Evolutionary conservation across 495 filamentous ascomycete species (phyloP).

Genomic region (Podospora appendiculata): DNA sequence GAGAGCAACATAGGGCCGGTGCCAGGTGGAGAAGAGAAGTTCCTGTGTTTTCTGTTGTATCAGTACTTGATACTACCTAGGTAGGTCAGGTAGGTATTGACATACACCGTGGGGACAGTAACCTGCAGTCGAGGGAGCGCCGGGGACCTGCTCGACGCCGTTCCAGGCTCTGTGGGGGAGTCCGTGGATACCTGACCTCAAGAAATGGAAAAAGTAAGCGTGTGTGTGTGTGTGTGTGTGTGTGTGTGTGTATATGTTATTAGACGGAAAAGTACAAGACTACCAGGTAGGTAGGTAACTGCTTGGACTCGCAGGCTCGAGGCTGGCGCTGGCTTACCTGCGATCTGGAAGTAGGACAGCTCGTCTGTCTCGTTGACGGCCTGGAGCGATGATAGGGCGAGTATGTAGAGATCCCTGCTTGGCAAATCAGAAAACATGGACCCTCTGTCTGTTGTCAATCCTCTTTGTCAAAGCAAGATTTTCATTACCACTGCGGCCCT

Average conservation of each 20-base stretch:
- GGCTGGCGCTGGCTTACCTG: too few species aligned
- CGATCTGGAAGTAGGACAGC: slow-evolving; percentile 39
- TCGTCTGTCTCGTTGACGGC: slow-evolving; percentile 30
- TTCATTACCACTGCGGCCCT: slow-evolving; percentile 32
- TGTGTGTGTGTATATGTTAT: too few species aligned
- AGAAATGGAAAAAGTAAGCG: too few species aligned
- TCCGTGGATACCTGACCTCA: slow-evolving; percentile 51
- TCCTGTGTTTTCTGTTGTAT: too few species aligned
- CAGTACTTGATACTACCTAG: too few species aligned
- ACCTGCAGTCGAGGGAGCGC: slow-evolving; percentile 20
- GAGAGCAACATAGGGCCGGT: slow-evolving; percentile 32
- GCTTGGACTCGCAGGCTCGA: slow-evolving; percentile 1
- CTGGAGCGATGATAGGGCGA: slow-evolving; percentile 33
- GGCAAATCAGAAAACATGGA: slow-evolving; percentile 13
- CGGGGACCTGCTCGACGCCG: slow-evolving; percentile 27
- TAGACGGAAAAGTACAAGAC: too few species aligned
- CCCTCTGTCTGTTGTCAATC: too few species aligned
- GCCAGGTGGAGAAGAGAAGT: slow-evolving; percentile 33
- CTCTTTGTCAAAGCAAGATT: too few species aligned
- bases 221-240: too few species aligned
- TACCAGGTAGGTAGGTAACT: background rate
- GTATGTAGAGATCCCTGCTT: slow-evolving; percentile 37
- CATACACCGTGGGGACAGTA: slow-evolving; percentile 43
- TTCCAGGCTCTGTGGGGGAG: slow-evolving; percentile 41
- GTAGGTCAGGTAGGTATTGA: slow-evolving; percentile 12